These are phyloP conservation scores for Ophiocordyceps camponoti-leonardi DNA, from an alignment of 2,329 filamentous ascomycete genomes.

Conservation along the genomic window DNA sequence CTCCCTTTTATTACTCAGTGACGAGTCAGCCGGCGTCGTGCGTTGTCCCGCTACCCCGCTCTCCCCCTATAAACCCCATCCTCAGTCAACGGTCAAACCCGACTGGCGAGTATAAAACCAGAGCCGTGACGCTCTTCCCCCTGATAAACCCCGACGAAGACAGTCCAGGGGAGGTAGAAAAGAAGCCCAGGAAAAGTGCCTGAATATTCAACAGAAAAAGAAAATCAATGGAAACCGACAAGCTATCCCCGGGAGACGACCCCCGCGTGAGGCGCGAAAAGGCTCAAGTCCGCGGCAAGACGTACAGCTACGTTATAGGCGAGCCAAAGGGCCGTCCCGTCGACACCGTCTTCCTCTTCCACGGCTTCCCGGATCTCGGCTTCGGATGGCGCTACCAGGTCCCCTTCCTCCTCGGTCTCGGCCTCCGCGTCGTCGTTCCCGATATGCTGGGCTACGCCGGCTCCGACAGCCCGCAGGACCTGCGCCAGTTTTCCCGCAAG, in stretches of 20 bases:
- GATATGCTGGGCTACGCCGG: conserved; percentile 78
- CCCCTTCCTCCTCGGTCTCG: conserved; percentile 52
- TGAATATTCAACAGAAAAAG: background rate
- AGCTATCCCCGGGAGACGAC: conserved; percentile 47
- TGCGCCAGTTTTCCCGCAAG: conserved; percentile 53
- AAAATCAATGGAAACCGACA: conserved; percentile 35
- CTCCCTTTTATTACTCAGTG: too few relatives aligned
- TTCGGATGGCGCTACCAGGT: conserved; percentile 87
- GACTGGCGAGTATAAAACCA: too few relatives aligned
- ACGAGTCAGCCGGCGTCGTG: too few relatives aligned
- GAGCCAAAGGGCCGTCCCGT: conserved; percentile 25
- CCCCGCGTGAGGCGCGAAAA: conserved; percentile 44
- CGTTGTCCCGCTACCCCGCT: too few relatives aligned
- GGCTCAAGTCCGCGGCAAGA: conserved; percentile 47
- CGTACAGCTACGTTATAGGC: conserved; percentile 48
- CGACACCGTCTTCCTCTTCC: conserved; percentile 38
- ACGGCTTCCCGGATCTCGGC: conserved; percentile 70
- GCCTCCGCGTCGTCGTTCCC: conserved; percentile 64
- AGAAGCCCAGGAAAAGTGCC: conserved; percentile 1
- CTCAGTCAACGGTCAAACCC: too few relatives aligned
- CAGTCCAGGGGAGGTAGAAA: too few relatives aligned
- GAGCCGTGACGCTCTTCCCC: background rate
- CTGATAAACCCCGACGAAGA: background rate
- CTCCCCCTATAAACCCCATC: too few relatives aligned
- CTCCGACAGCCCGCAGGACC: conserved; percentile 48